These are phyloP conservation scores for Balamuthia mandrillaris DNA, from an alignment of 208 protist genomes.

Conservation along the genomic window DNA sequence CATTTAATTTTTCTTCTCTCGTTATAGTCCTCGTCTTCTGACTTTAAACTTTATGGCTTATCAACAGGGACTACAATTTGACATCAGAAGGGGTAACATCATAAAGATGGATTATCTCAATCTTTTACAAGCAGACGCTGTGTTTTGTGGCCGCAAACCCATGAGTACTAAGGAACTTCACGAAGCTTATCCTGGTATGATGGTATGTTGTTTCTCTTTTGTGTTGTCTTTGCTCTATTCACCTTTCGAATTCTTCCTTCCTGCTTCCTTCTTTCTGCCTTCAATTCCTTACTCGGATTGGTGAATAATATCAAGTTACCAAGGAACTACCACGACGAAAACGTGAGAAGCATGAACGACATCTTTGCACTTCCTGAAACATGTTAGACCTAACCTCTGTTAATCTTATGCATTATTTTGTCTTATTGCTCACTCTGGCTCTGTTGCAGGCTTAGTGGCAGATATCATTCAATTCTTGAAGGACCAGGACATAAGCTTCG, in stretches of 20 bases:
- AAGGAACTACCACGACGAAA: slow-evolving; percentile 1
- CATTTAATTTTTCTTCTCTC: background rate
- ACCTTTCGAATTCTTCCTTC: background rate
- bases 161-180: background rate
- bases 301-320: background rate
- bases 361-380: slow-evolving; percentile 52
- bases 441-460: no score
- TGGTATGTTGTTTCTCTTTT: background rate
- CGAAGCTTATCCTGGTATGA: background rate
- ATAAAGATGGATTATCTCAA: slow-evolving; percentile 59
- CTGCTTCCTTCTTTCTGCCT: background rate
- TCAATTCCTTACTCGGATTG: background rate
- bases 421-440: no score
- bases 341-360: slow-evolving; percentile 44
- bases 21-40: background rate
- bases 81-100: slow-evolving; percentile 44
- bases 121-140: slow-evolving; percentile 36
- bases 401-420: no score
- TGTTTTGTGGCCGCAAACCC: background rate
- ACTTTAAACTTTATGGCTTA: background rate
- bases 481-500: background rate
- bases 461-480: slow-evolving; percentile 49
- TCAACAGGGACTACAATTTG: slow-evolving; percentile 46
- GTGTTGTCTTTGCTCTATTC: background rate
- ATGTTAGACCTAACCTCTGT: no score